Evolutionary conservation across 23 red algal species (phyloP).

Genomic region (Gracilaria domingensis): DNA sequence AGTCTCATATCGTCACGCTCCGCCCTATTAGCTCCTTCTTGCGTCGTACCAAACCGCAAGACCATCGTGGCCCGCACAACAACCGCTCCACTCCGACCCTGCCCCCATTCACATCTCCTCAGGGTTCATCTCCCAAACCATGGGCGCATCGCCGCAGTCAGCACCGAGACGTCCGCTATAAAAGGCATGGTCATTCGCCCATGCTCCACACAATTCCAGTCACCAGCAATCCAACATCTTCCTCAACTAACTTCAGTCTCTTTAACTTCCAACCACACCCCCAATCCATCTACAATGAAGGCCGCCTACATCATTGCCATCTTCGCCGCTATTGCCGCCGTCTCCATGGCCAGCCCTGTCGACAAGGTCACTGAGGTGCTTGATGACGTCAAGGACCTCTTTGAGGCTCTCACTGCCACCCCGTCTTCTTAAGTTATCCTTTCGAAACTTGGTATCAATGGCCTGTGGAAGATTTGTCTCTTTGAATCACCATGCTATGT

Average conservation of each 20-base stretch:
- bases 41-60: too few relatives aligned
- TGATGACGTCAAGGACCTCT: neutral
- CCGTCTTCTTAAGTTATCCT: neutral
- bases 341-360: neutral
- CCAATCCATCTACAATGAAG: constrained; percentile 12
- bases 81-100: too few relatives aligned
- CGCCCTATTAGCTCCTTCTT: too few relatives aligned
- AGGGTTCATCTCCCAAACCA: neutral
- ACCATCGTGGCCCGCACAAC: too few relatives aligned
- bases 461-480: neutral
- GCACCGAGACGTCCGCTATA: neutral
- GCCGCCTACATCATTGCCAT: constrained; percentile 25
- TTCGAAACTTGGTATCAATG: neutral
- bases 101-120: too few relatives aligned
- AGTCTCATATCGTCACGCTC: too few relatives aligned
- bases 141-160: neutral
- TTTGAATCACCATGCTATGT: neutral
- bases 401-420: neutral
- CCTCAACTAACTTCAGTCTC: neutral
- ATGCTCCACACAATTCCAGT: neutral
- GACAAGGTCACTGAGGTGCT: neutral
- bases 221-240: constrained; percentile 13
- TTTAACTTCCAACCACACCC: neutral
- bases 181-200: neutral
- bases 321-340: constrained; percentile 16